Conservation (phyloP, 1,284 basidiomycete species). For the Vanrija sp. region DNA sequence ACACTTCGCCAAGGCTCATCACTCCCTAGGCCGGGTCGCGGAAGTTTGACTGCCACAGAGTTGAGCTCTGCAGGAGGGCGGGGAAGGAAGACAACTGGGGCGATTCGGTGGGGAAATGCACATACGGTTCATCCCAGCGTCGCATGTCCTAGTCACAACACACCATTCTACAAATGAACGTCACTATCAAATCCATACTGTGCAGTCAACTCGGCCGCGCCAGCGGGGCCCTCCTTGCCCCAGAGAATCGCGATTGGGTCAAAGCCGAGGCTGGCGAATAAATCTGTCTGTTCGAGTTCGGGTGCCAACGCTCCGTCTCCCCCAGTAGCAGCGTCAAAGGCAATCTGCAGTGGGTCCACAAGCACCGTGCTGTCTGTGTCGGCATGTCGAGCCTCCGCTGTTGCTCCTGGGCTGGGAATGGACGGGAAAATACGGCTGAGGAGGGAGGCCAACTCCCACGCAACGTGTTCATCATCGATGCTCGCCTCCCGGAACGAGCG, state of each 20-base stretch:
- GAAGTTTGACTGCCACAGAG: too few relatives aligned
- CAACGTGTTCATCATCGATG: constrained; percentile 2
- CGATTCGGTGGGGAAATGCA: too few relatives aligned
- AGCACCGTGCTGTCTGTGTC: not conserved
- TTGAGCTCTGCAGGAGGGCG: too few relatives aligned
- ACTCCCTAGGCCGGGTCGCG: too few relatives aligned
- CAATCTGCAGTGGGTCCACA: not conserved
- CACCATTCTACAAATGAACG: too few relatives aligned
- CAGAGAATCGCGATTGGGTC: constrained; percentile 7
- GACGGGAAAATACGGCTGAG: constrained; percentile 1
- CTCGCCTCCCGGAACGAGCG: not conserved
- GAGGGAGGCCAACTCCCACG: not conserved
- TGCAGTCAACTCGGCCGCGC: too few relatives aligned
- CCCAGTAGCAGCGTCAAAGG: not conserved
- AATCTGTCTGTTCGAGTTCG: not conserved
- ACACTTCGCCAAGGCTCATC: too few relatives aligned
- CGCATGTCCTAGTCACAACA: too few relatives aligned
- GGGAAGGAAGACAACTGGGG: too few relatives aligned
- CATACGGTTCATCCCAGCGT: too few relatives aligned
- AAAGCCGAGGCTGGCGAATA: constrained; percentile 11
- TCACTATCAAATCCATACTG: too few relatives aligned
- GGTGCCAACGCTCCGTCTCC: not conserved
- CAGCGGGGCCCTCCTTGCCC: too few relatives aligned
- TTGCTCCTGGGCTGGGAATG: not conserved
- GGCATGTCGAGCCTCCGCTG: not conserved